A percentile compares a stretch with the other conserved stretches of the same genome.
phyloP scores from a whole-genome alignment of 257 asterid species.

The Salvia hispanica region DNA sequence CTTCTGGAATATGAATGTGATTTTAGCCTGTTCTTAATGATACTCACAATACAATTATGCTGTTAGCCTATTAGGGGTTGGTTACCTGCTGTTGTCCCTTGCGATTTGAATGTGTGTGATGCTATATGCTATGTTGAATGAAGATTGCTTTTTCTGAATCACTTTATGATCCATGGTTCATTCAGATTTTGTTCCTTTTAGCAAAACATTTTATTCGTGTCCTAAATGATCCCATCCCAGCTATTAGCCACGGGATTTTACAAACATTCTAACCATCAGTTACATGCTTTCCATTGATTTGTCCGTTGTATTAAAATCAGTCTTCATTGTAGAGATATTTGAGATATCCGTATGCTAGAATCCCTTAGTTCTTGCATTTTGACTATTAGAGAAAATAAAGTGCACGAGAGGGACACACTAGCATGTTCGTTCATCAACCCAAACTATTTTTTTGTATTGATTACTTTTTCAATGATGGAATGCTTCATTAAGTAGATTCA shows the following conservation, averaged over 20 bases:
- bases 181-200: constrained; percentile 5
- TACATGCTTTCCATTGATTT: background rate
- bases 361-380: too few species aligned
- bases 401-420: background rate
- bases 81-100: background rate
- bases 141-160: background rate
- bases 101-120: background rate
- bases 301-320: background rate
- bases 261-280: background rate
- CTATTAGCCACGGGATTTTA: background rate
- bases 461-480: background rate
- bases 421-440: background rate
- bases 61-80: background rate
- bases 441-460: background rate
- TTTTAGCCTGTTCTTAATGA: background rate
- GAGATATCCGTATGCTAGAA: too few species aligned
- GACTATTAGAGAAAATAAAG: too few species aligned
- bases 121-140: background rate
- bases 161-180: background rate
- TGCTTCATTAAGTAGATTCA: background rate
- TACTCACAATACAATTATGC: background rate
- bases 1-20: constrained; percentile 9
- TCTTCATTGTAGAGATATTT: background rate
- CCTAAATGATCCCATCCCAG: background rate
- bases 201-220: background rate